Conservation (phyloP, 2,329 filamentous ascomycete species). For the Fusarium miscanthi region DNA sequence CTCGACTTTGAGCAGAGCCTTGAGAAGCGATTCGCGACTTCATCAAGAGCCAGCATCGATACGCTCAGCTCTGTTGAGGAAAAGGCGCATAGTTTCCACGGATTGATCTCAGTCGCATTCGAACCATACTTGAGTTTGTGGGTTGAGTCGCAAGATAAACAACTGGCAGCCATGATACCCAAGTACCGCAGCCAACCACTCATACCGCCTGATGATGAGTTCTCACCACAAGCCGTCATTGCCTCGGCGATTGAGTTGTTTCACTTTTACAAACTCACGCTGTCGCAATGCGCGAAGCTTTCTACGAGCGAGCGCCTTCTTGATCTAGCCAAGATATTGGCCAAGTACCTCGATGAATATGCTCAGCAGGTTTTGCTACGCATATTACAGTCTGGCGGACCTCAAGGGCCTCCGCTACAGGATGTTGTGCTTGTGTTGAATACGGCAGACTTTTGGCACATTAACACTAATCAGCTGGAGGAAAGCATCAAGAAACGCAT, state of each 20-base stretch:
- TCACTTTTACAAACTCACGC: constrained; percentile 92
- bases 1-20: constrained; percentile 95
- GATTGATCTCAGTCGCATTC: constrained; percentile 94
- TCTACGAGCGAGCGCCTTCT: constrained; percentile 89
- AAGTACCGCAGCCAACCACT: constrained; percentile 87
- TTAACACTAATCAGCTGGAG: constrained; percentile 91
- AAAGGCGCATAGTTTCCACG: constrained; percentile 80
- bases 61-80: constrained; percentile 85
- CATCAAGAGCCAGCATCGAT: constrained; percentile 84
- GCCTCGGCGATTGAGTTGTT: constrained; percentile 96
- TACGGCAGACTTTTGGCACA: constrained; percentile 97
- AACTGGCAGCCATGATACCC: constrained; percentile 84
- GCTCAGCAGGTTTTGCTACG: constrained; percentile 89
- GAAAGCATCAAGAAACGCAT: constrained; percentile 94
- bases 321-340: constrained; percentile 85
- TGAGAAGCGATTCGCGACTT: constrained; percentile 82
- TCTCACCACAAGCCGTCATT: constrained; percentile 89
- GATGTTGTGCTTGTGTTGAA: constrained; percentile 90
- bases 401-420: constrained; percentile 68
- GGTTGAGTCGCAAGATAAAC: constrained; percentile 95
- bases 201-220: constrained; percentile 87
- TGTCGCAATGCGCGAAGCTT: constrained; percentile 95
- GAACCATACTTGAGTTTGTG: constrained; percentile 96
- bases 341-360: constrained; percentile 95
- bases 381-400: constrained; percentile 69